Base-by-base conservation (phyloP, 257 asterid genomes). In the Solanum appendiculatum region DNA sequence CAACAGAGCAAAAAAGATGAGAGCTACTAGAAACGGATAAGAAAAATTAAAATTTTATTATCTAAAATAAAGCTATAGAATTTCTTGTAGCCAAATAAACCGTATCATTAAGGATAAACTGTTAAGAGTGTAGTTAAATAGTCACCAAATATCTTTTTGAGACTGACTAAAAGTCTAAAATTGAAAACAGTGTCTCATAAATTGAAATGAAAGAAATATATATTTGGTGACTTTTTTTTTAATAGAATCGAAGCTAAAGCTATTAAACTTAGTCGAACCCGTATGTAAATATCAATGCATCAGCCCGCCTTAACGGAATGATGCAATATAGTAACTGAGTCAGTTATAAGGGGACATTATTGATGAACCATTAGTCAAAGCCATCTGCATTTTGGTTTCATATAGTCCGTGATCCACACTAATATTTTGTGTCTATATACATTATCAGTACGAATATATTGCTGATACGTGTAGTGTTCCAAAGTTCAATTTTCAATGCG, bases 201-300 rank as follows among this genome's bases (percentile, higher is more conserved):
- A n/a, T 60, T 23, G 0, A 60, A 10, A 9, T 0, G 0, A 0
- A 60, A 0, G 9, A 14, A 60, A 7, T n/a, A 60, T 60, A 9
- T 60, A 60, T 23, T 60, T 58, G 1, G 14, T 21, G 29, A 21
- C 29, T 3, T 58, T 58, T 0, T 23, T 58, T 58, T n/a, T 0
- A 3, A 60, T n/a, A n/a, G 0, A n/a, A 60, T n/a, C 3, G 2
- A 60, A 3, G 13, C 0, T 0, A 60, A 60, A 60, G 0, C 0
- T 60, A 10, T n/a, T n/a, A 0, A 60, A n/a, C 1, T 9, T 23
- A 23, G 2, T 60, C 7, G 7, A 60, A 23, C 15, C 1, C 6
- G 1, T 23, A 9, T n/a, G 27, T 27, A 31, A 31, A 18, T 69
- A 34, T 69, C 5, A 70, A 70, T 0, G 31, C 64, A 56, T 56